Percentiles rank a stretch among this genome's conserved stretches.
Conservation (phyloP, 148 eudicot species). For the Agrostemma githago region DNA sequence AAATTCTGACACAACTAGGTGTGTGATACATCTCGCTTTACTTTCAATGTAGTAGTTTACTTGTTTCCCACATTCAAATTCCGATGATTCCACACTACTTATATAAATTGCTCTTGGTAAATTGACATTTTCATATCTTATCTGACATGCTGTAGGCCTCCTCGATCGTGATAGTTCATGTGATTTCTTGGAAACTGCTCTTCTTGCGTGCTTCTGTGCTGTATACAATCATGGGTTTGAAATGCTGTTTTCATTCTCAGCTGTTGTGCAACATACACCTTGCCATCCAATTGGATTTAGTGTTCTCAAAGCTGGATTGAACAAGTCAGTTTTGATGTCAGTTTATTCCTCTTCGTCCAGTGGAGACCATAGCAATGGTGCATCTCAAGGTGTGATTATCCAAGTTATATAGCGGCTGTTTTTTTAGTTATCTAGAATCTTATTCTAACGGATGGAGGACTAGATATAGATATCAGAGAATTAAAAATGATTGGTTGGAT, state of each 20-base stretch:
- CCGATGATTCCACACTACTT: neutral
- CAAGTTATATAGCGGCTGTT: neutral
- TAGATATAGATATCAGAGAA: neutral
- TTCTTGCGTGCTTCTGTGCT: conserved; percentile 93
- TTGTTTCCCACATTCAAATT: neutral
- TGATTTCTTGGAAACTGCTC: conserved; percentile 84
- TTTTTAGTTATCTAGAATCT: neutral
- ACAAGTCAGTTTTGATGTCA: conserved; percentile 91
- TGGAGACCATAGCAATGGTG: conserved; percentile 39
- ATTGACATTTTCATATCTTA: neutral
- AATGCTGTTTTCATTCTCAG: conserved; percentile 88
- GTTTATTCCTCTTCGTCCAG: conserved; percentile 67
- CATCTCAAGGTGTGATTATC: conserved; percentile 60
- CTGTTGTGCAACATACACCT: conserved; percentile 92
- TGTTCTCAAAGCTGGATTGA: conserved; percentile 93
- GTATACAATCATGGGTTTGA: conserved; percentile 88
- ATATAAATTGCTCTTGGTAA: neutral
- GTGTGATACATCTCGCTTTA: conserved; percentile 17
- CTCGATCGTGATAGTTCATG: conserved; percentile 60
- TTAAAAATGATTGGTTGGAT: neutral
- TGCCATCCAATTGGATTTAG: conserved; percentile 90
- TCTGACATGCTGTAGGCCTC: conserved; percentile 53
- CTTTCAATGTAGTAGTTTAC: neutral
- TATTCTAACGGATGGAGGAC: neutral
- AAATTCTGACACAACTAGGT: conserved; percentile 78